These are phyloP conservation scores for Claviceps maximensis DNA, from an alignment of 2,329 filamentous ascomycete species.

Conservation along the genomic window DNA sequence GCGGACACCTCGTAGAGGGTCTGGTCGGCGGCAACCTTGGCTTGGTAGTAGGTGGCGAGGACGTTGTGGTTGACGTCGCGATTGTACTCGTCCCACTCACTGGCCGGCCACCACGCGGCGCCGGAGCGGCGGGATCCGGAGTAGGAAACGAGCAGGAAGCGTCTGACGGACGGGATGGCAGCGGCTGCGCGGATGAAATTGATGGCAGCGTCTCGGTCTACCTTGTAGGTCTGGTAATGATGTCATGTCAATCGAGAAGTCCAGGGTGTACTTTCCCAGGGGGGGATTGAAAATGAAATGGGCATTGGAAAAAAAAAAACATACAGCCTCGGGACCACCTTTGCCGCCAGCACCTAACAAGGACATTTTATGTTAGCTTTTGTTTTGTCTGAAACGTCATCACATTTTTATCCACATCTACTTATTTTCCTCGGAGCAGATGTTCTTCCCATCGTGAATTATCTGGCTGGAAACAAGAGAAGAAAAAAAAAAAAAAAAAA, in stretches of 20 bases:
- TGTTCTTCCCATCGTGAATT: background rate
- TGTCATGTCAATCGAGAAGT: background rate
- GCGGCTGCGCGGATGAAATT: slow-evolving; percentile 48
- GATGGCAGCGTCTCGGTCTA: slow-evolving; percentile 51
- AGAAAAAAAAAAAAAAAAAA: no score
- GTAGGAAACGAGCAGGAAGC: slow-evolving; percentile 54
- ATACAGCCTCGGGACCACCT: slow-evolving; percentile 37
- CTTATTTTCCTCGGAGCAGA: background rate
- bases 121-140: slow-evolving; percentile 36
- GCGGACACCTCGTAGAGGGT: slow-evolving; percentile 35
- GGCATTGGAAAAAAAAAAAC: background rate
- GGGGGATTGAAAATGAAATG: background rate
- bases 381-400: background rate
- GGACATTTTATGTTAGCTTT: background rate
- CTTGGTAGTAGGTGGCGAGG: slow-evolving; percentile 42
- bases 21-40: slow-evolving; percentile 48
- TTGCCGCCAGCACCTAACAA: slow-evolving; percentile 43
- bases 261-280: background rate
- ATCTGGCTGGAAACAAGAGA: no score
- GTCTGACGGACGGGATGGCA: slow-evolving; percentile 37
- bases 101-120: slow-evolving; percentile 43
- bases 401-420: no score
- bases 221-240: slow-evolving; percentile 33
- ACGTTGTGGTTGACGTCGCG: slow-evolving; percentile 23
- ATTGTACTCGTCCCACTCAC: slow-evolving; percentile 34